Conservation (phyloP, 2,329 filamentous ascomycete genomes). For the Aspergillus niger region DNA sequence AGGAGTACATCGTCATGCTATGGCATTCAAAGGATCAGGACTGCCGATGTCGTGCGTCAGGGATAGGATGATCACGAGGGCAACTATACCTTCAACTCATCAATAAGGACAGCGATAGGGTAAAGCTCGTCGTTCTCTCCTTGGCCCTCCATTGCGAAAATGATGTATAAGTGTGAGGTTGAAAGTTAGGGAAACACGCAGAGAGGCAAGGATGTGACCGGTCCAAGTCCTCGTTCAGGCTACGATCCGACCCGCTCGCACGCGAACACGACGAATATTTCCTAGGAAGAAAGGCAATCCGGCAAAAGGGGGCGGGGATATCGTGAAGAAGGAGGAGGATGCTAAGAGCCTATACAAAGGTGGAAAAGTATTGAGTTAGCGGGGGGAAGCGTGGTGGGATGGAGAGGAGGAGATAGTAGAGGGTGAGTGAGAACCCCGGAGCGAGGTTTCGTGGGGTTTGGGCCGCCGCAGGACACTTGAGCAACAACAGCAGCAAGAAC, state of each 20-base stretch:
- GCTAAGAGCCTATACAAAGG: constrained; percentile 17
- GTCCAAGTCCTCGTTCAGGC: constrained; percentile 36
- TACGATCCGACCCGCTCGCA: constrained; percentile 30
- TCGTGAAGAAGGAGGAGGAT: constrained; percentile 20
- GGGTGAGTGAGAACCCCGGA: constrained; percentile 28
- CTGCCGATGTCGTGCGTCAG: constrained; percentile 17
- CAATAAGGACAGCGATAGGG: constrained; percentile 98
- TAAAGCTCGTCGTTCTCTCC: constrained; percentile 98
- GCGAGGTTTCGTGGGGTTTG: constrained; percentile 44
- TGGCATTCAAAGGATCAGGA: constrained; percentile 23
- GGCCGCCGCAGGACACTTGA: constrained; percentile 36
- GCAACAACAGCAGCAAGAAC: constrained; percentile 20
- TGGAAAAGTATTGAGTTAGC: constrained; percentile 20
- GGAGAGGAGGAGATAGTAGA: constrained; percentile 24
- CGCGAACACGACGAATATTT: constrained; percentile 27
- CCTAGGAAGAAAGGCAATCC: constrained; percentile 9
- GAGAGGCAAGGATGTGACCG: constrained; percentile 31
- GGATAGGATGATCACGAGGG: constrained; percentile 10
- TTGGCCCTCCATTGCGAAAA: constrained; percentile 79
- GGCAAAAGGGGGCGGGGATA: constrained; percentile 20
- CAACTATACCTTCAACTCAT: constrained; percentile 86
- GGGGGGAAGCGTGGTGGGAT: constrained; percentile 24
- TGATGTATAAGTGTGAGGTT: constrained; percentile 23
- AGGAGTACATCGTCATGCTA: constrained; percentile 98
- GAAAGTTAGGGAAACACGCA: constrained; percentile 25